phyloP scores from a whole-genome alignment of 179 eudicot genomes.

The Silene coronaria region DNA sequence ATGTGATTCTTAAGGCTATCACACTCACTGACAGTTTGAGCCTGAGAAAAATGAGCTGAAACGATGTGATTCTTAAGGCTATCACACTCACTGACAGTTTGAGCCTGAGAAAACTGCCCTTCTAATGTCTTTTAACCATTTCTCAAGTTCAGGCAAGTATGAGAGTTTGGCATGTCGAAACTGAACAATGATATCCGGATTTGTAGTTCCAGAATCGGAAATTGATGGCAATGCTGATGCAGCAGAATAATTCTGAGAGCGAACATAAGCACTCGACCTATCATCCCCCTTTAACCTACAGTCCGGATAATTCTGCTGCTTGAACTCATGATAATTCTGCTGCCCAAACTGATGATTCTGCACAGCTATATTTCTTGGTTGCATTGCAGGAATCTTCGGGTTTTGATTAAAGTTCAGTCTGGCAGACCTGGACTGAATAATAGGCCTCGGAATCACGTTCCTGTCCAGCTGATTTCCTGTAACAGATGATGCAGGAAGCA shows the following conservation, averaged over 20 bases:
- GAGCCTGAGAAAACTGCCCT: constrained; percentile 11
- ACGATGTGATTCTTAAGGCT: neutral
- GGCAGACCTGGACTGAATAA: neutral
- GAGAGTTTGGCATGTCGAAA: neutral
- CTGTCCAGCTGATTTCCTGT: too few species aligned
- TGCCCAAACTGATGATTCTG: neutral
- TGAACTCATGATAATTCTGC: neutral
- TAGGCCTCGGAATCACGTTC: too few species aligned
- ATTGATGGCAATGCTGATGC: too few species aligned
- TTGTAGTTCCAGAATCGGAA: too few species aligned
- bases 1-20: neutral
- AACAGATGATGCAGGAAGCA: too few species aligned
- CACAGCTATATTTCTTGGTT: too few species aligned
- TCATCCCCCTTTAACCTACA: too few species aligned
- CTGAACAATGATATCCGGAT: constrained; percentile 2
- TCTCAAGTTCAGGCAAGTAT: constrained; percentile 13
- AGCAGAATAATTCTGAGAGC: neutral
- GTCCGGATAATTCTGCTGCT: too few species aligned
- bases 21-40: neutral
- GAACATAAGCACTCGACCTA: neutral
- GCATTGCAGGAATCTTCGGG: too few species aligned
- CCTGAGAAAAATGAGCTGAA: constrained; percentile 13
- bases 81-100: neutral
- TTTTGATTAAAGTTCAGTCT: neutral
- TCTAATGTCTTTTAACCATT: neutral